Conservation (phyloP, 768 basidiomycete species). For the Trametes cingulata region DNA sequence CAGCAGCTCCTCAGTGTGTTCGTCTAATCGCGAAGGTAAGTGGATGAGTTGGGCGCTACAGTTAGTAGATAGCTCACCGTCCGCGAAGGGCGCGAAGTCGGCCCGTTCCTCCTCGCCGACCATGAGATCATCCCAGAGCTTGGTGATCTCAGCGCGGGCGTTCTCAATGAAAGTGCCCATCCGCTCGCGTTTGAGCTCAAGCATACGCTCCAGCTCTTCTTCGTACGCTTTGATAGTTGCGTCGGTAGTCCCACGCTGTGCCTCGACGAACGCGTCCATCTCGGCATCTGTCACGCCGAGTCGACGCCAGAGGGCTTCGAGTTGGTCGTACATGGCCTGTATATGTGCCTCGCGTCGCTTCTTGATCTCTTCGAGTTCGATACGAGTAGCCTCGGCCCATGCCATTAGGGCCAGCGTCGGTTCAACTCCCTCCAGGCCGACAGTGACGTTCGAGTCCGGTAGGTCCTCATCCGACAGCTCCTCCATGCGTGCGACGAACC, state of each 20-base stretch:
- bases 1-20: constrained; percentile 87
- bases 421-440: constrained; percentile 74
- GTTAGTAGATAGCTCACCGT: constrained; percentile 53
- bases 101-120: constrained; percentile 78
- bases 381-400: constrained; percentile 63
- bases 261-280: constrained; percentile 93
- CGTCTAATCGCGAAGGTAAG: constrained; percentile 49
- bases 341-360: constrained; percentile 77
- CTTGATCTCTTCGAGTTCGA: constrained; percentile 72
- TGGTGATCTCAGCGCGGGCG: constrained; percentile 77
- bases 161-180: constrained; percentile 84
- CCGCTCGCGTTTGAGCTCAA: constrained; percentile 82
- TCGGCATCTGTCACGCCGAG: constrained; percentile 77
- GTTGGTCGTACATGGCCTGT: constrained; percentile 90
- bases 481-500: constrained; percentile 64
- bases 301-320: constrained; percentile 88
- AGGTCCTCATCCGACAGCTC: constrained; percentile 54
- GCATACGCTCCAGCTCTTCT: constrained; percentile 86
- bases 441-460: constrained; percentile 36
- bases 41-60: background rate
- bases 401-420: constrained; percentile 73
- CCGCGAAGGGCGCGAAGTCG: constrained; percentile 79
- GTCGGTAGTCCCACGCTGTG: constrained; percentile 78
- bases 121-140: constrained; percentile 86
- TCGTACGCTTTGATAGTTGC: constrained; percentile 82